These are phyloP conservation scores for Xerocomellus intermedius DNA, from an alignment of 768 basidiomycete genomes.

Conservation along the genomic window DNA sequence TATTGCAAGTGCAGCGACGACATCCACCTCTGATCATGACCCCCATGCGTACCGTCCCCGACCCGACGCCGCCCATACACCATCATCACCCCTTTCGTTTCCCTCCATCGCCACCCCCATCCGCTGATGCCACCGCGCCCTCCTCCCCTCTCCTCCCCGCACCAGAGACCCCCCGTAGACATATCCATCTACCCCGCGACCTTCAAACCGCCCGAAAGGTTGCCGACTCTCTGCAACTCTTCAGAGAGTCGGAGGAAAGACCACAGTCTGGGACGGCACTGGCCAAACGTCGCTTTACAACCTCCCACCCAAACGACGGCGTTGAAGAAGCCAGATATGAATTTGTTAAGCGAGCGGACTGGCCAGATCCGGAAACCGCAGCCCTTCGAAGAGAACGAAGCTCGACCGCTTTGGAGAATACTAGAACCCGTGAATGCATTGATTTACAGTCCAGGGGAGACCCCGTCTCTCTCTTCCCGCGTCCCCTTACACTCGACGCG, in stretches of 20 bases:
- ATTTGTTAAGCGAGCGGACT: constrained; percentile 82
- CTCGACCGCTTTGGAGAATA: constrained; percentile 54
- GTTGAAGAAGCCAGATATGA: constrained; percentile 71
- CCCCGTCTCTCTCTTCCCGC: constrained; percentile 24
- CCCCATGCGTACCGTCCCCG: neutral
- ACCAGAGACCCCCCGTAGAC: constrained; percentile 30
- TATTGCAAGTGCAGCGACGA: constrained; percentile 5
- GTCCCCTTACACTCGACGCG: constrained; percentile 42
- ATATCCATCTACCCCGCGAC: constrained; percentile 15
- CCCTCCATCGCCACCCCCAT: constrained; percentile 3
- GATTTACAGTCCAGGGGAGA: constrained; percentile 24
- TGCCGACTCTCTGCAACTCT: constrained; percentile 76
- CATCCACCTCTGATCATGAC: neutral
- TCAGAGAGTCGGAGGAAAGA: constrained; percentile 65
- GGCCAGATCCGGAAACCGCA: constrained; percentile 78
- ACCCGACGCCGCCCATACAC: neutral
- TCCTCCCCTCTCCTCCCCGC: constrained; percentile 33
- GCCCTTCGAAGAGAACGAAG: constrained; percentile 70
- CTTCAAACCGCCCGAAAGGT: constrained; percentile 72
- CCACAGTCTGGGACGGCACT: constrained; percentile 25
- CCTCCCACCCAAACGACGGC: constrained; percentile 44
- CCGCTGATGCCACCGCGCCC: neutral
- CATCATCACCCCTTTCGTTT: neutral
- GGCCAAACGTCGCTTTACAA: constrained; percentile 32
- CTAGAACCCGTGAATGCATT: constrained; percentile 50